Evolutionary conservation across 169 alveolate genomes (phyloP).

Genomic region (Plasmodium berghei): DNA sequence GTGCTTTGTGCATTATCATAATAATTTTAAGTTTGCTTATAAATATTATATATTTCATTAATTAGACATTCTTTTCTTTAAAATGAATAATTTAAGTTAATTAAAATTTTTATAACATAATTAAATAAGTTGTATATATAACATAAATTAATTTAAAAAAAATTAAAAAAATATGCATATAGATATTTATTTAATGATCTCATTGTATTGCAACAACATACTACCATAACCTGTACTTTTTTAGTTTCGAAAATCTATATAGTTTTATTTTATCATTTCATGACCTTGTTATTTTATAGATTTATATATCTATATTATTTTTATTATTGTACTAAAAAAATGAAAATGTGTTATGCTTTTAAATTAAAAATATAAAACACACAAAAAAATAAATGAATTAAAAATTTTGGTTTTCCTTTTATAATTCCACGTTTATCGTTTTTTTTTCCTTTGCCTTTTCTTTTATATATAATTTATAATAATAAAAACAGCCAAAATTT

Average conservation of each 20-base stretch:
- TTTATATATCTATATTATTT: no score
- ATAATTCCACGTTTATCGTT: background rate
- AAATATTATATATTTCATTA: conserved; percentile 8
- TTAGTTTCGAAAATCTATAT: background rate
- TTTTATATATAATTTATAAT: background rate
- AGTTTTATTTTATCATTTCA: conserved; percentile 10
- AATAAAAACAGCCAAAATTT: background rate
- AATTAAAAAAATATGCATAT: background rate
- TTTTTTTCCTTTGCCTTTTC: background rate
- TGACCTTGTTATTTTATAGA: background rate
- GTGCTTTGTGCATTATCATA: conserved; percentile 2
- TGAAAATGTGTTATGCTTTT: no score
- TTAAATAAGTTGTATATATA: background rate
- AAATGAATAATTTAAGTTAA: background rate
- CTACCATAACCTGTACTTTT: conserved; percentile 15
- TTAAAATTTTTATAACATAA: background rate
- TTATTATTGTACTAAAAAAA: no score
- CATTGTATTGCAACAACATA: conserved; percentile 30
- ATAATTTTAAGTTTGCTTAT: background rate
- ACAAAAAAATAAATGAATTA: no score
- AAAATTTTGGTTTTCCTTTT: no score
- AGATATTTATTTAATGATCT: conserved; percentile 1
- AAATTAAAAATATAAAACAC: no score
- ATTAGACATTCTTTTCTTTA: background rate
- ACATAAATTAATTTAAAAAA: background rate